Conservation (phyloP, 2,329 filamentous ascomycete genomes). For the Fusarium nisikadoi region DNA sequence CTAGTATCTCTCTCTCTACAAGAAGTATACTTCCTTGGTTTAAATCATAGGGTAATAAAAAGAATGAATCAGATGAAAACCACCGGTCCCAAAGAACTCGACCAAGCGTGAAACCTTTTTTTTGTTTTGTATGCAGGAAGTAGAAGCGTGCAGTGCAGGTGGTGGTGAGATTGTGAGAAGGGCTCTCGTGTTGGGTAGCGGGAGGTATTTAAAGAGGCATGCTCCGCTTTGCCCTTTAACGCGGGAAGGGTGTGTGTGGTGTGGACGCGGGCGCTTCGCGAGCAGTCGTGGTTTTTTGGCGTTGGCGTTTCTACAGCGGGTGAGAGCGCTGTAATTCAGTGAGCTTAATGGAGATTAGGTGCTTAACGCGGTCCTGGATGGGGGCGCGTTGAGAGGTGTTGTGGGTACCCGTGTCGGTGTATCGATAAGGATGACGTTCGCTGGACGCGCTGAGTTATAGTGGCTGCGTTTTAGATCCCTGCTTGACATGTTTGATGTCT, state of each 20-base stretch:
- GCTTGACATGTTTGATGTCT: conserved; percentile 17
- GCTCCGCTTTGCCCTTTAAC: conserved; percentile 15
- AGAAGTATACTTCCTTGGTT: background rate
- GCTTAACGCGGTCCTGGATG: conserved; percentile 26
- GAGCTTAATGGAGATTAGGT: background rate
- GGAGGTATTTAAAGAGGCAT: conserved; percentile 41
- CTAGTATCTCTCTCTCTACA: conserved; percentile 6
- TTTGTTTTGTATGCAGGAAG: background rate
- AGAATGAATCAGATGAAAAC: background rate
- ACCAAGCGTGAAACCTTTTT: conserved; percentile 1
- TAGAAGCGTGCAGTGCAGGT: background rate
- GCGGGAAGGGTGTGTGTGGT: conserved; percentile 15
- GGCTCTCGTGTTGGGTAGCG: conserved; percentile 33
- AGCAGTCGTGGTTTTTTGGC: conserved; percentile 31
- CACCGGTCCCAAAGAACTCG: conserved; percentile 21
- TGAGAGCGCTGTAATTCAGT: conserved; percentile 3
- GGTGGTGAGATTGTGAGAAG: conserved; percentile 9
- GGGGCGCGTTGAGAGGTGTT: conserved; percentile 32
- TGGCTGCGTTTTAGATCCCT: conserved; percentile 29
- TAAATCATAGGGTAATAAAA: background rate
- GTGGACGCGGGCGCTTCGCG: conserved; percentile 6
- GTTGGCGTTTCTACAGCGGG: conserved; percentile 28
- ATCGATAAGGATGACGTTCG: conserved; percentile 34
- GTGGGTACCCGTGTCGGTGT: background rate
- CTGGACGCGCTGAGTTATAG: conserved; percentile 34